Percentiles rank a stretch among this genome's conserved stretches.
Conservation (phyloP, 2,329 filamentous ascomycete genomes). For the Nemania sp. region DNA sequence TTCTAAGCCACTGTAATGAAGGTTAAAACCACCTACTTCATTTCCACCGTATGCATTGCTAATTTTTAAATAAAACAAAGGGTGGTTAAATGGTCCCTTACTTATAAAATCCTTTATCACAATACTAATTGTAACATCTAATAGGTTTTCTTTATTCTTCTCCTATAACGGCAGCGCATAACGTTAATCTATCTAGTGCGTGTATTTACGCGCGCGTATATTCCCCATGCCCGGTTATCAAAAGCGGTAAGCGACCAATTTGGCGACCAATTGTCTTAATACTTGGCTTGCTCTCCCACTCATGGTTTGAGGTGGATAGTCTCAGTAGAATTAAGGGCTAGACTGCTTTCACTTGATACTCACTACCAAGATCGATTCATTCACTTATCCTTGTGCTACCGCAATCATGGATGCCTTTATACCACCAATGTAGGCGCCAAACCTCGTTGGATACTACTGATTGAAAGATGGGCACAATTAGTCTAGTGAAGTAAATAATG, state of each 20-base stretch:
- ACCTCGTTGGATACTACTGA: slow-evolving; percentile 8
- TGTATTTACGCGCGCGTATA: slow-evolving; percentile 24
- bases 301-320: slow-evolving; percentile 14
- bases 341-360: slow-evolving; percentile 22
- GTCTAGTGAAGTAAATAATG: slow-evolving; percentile 24
- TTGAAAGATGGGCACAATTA: slow-evolving; percentile 9
- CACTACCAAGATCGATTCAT: slow-evolving; percentile 13
- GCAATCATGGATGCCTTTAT: slow-evolving; percentile 14
- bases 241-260: not conserved
- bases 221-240: not conserved
- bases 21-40: slow-evolving; percentile 31
- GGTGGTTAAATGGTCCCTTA: slow-evolving; percentile 25
- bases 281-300: not conserved
- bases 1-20: slow-evolving; percentile 42
- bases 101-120: slow-evolving; percentile 2
- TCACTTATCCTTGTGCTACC: slow-evolving; percentile 20
- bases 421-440: slow-evolving; percentile 8
- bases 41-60: slow-evolving; percentile 39
- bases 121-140: slow-evolving; percentile 14
- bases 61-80: slow-evolving; percentile 37
- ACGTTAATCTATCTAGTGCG: not conserved
- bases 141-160: slow-evolving; percentile 5
- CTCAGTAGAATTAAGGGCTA: slow-evolving; percentile 5
- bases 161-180: slow-evolving; percentile 16
- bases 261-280: slow-evolving; percentile 14